These are phyloP conservation scores for Pyrenula aspistea DNA, from an alignment of 495 filamentous ascomycete genomes.

Conservation along the genomic window DNA sequence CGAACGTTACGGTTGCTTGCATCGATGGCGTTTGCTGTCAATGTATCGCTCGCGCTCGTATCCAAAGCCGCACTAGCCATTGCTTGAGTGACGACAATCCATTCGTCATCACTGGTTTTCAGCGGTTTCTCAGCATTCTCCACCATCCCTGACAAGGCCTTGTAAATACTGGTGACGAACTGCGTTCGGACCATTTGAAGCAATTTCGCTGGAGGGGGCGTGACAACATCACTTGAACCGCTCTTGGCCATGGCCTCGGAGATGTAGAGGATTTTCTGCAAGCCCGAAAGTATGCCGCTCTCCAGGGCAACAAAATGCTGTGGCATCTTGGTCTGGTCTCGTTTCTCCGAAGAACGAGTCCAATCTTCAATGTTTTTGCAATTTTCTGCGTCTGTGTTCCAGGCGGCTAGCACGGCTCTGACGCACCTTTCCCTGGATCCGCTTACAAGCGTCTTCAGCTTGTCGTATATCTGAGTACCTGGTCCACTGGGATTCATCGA, in stretches of 20 bases:
- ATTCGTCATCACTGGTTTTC: conserved; percentile 42
- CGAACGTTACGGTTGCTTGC: conserved; percentile 70
- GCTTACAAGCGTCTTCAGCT: conserved; percentile 58
- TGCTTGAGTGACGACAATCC: conserved; percentile 20
- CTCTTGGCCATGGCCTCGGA: conserved; percentile 65
- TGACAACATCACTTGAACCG: conserved; percentile 59
- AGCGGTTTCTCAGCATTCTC: conserved; percentile 77
- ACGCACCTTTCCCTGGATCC: conserved; percentile 74
- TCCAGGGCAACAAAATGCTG: conserved; percentile 70
- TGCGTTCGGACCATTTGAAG: conserved; percentile 74
- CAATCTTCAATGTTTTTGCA: conserved; percentile 87
- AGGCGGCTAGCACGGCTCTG: conserved; percentile 66
- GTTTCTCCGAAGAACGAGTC: conserved; percentile 63
- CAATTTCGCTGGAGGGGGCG: conserved; percentile 70
- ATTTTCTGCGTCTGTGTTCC: conserved; percentile 79
- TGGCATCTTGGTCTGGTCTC: conserved; percentile 86
- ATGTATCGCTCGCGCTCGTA: conserved; percentile 20
- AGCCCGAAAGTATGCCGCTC: conserved; percentile 57
- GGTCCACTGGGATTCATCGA: conserved; percentile 50
- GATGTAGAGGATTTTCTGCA: conserved; percentile 92
- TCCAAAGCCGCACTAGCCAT: conserved; percentile 18
- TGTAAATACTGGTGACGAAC: conserved; percentile 86
- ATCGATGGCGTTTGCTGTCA: conserved; percentile 47
- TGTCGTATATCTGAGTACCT: conserved; percentile 45
- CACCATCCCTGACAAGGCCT: conserved; percentile 83